These are phyloP conservation scores for Hymenoscyphus fraxineus DNA, from an alignment of 2,329 filamentous ascomycete species.

Conservation along the genomic window DNA sequence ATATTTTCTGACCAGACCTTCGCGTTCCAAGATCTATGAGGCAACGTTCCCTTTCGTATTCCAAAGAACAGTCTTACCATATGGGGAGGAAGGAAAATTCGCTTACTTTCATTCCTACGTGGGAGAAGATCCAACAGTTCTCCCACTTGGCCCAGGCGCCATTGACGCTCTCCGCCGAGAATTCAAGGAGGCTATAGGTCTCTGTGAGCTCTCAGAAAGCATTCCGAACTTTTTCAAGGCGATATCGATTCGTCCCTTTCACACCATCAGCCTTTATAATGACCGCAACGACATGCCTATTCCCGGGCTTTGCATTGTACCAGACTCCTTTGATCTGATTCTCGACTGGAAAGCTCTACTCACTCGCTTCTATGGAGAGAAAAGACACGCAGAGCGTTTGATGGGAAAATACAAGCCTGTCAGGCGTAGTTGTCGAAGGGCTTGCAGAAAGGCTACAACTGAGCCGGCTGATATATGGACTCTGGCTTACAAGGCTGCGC, in stretches of 20 bases:
- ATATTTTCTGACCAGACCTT: background rate
- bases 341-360: background rate
- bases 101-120: too few species aligned
- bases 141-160: too few species aligned
- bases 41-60: background rate
- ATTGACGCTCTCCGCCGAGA: too few species aligned
- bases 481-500: background rate
- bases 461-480: background rate
- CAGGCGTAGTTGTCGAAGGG: background rate
- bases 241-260: background rate
- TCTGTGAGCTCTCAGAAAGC: too few species aligned
- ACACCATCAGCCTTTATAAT: background rate
- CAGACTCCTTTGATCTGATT: background rate
- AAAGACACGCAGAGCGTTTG: background rate
- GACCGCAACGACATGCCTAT: background rate
- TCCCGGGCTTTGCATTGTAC: background rate
- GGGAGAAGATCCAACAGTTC: too few species aligned
- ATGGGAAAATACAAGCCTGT: background rate
- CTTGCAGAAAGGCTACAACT: background rate
- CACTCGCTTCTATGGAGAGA: background rate
- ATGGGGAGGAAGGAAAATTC: too few species aligned
- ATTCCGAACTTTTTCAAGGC: background rate
- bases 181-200: too few species aligned
- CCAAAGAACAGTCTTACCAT: background rate
- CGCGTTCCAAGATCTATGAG: background rate